phyloP scores from a whole-genome alignment of 768 basidiomycete species.

The Hirschioporus abietinus region DNA sequence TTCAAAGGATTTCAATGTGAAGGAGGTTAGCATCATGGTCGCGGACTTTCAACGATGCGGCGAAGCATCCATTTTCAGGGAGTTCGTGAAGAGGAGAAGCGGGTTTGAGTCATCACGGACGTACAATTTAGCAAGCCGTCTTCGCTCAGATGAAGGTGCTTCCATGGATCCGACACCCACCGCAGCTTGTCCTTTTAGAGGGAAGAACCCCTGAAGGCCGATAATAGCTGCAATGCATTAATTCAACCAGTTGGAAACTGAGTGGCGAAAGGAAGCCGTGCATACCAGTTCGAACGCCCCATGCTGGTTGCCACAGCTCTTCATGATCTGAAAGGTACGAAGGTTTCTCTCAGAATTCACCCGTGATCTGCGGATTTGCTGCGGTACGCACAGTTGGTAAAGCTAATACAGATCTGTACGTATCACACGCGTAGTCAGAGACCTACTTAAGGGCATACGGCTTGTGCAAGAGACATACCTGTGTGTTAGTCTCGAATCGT shows the following conservation, averaged over 20 bases:
- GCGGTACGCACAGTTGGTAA: constrained; percentile 72
- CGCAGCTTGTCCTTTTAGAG: constrained; percentile 81
- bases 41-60: too few relatives aligned
- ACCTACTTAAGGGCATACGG: neutral
- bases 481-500: constrained; percentile 94
- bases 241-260: constrained; percentile 9
- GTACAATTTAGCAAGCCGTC: constrained; percentile 70
- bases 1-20: constrained; percentile 12
- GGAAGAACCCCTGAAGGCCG: constrained; percentile 85
- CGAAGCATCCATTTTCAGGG: too few relatives aligned
- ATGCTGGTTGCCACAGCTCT: constrained; percentile 96
- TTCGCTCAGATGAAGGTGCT: constrained; percentile 67
- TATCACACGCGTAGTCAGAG: constrained; percentile 8
- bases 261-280: constrained; percentile 6
- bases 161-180: constrained; percentile 87
- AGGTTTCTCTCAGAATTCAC: constrained; percentile 16
- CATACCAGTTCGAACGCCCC: constrained; percentile 93
- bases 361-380: constrained; percentile 13
- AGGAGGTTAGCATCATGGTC: constrained; percentile 3
- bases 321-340: constrained; percentile 63
- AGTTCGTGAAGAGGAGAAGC: neutral
- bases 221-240: constrained; percentile 57
- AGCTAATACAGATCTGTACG: constrained; percentile 83
- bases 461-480: constrained; percentile 45
- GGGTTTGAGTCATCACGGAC: constrained; percentile 25